Base-by-base conservation (phyloP, 1,284 basidiomycete genomes). In the Leccinum subrobustum region DNA sequence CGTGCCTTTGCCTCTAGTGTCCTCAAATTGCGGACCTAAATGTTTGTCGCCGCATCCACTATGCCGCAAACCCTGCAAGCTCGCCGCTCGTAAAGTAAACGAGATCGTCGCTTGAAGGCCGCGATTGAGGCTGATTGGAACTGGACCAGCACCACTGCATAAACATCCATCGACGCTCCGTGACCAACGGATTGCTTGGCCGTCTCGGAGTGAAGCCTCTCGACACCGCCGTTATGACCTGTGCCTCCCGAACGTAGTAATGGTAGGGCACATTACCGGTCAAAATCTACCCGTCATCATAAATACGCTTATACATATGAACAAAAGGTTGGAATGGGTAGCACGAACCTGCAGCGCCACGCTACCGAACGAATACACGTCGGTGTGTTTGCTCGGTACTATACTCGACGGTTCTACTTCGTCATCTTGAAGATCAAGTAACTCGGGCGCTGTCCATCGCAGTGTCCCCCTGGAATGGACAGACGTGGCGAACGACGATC, bases 391-490 rank as follows among this genome's bases (percentile, higher is more conserved):
- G 2, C 55, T 60, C 0, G 66, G 64, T 8, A 16, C 2, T 12
- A 60, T 7, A 3, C 53, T 42, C 4, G 37, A n/a, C 29, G 11
- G 9, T 18, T 59, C 60, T 0, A 37, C 37, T 5, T 63, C 64
- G 3, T 66, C 65, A 2, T 64, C 66, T 7, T 53, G 39, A 27
- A 65, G 54, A 18, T 60, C 61, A 20, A 66, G 56, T 6, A 66
- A 29, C 16, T 66, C 65, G 7, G 66, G 66, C 7, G 65, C 65
- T n/a, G 66, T 60, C 65, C 65, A 66, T 18, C 66, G 65, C 25
- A 58, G 42, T 4, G 65, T 66, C 4, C 65, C 66, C 7, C 48
- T 47, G 31, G 42, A 58, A 18, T 51, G 64, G 18, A 42, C 8
- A 1, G 65, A 67, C 18, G 66, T 64, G 20, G 64, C 54, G 23